Evolutionary conservation across 805 yeast genomes (phyloP), one percentile per base, ranked within the genome.

Genomic region (Kluyveromyces wickerhamii): DNA sequence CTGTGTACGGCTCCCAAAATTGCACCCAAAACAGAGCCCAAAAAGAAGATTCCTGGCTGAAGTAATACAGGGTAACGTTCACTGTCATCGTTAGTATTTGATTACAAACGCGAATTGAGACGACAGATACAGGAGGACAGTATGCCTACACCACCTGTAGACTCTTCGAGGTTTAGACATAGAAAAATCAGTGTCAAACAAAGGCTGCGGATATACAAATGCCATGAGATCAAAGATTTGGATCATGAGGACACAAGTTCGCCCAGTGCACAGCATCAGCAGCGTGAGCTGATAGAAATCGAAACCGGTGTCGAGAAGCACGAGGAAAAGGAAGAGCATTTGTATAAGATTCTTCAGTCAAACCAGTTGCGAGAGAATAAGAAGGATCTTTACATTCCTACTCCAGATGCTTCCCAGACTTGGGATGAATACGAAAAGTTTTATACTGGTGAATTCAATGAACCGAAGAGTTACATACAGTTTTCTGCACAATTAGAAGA

Each of bases 251-350:
- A 54, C 35, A 29, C 55, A 30, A 8, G 21, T 12, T 25, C 25
- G 4, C 13, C n/a, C 4, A 21, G 17, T 22, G 16, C 26, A 6
- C 33, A 30, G 5, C 33, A 30, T n/a, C 52, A 78, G 48, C 94
- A 82, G 56, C 74, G 97, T 27, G 96, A 89, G 43, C 62, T 84
- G 20, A 86, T 85, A 49, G 85, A 86, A 41, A 74, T 92, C 28
- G 98, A 92, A 51, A 89, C 97, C 5, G 98, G 98, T 61, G 98
- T 92, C 27, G 98, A 92, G 52, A 92, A 92, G 57, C 86, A 83
- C 47, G 98, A 92, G 60, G 98, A 92, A 60, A 95, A 86, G 48
- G 98, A 92, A 59, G 92, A 84, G 27, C 98, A 92, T 72, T 68
- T 92, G 42, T 95, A 89, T 57, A 85, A 81, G 43, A 96, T 88